Conservation (phyloP, 2,329 filamentous ascomycete genomes). For the Alternaria gansuensis region DNA sequence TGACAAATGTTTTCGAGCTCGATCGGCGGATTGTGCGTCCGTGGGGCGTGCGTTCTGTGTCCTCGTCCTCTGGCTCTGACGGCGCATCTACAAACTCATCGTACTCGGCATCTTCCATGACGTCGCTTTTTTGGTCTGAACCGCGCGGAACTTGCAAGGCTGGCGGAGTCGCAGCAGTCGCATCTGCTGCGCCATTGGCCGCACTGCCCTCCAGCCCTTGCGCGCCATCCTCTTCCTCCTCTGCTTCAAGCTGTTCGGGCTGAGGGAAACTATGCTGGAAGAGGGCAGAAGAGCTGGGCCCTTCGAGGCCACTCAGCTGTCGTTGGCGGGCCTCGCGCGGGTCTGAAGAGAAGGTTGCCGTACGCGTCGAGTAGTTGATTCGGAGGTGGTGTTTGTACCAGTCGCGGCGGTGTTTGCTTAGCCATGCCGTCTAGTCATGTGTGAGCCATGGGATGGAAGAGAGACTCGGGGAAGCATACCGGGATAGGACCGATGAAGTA, state of each 20-base stretch:
- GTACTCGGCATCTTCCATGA: constrained; percentile 16
- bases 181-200: constrained; percentile 28
- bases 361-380: constrained; percentile 55
- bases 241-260: constrained; percentile 49
- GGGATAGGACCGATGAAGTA: constrained; percentile 73
- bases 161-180: constrained; percentile 36
- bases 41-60: constrained; percentile 27
- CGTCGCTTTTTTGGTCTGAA: constrained; percentile 36
- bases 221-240: constrained; percentile 38
- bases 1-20: constrained; percentile 47
- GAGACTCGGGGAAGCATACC: constrained; percentile 33
- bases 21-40: constrained; percentile 30
- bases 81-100: constrained; percentile 39
- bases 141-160: constrained; percentile 44
- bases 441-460: constrained; percentile 26
- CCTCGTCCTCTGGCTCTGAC: constrained; percentile 46
- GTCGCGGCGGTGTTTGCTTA: constrained; percentile 68
- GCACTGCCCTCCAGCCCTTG: constrained; percentile 20
- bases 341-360: constrained; percentile 63
- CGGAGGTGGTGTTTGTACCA: constrained; percentile 66
- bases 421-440: constrained; percentile 63
- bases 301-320: constrained; percentile 54
- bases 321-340: constrained; percentile 56
- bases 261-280: constrained; percentile 56
- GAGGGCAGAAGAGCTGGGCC: constrained; percentile 51